phyloP scores from a whole-genome alignment of 2,329 filamentous ascomycete species.

The Balansia obtecta region DNA sequence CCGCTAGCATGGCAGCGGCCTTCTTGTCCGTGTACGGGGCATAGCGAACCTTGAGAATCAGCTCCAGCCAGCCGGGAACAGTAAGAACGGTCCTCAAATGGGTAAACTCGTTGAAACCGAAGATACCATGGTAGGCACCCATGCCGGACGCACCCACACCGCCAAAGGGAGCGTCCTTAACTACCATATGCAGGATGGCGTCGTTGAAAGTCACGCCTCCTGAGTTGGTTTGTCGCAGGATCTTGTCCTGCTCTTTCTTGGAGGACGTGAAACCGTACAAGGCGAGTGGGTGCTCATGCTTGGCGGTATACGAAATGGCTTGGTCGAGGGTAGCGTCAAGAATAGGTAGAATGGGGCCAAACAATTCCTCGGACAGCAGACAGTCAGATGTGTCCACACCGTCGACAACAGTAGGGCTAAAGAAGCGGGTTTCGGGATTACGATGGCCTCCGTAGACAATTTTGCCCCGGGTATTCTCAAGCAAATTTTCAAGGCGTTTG shows the following conservation, averaged over 20 bases:
- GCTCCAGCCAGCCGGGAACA: slow-evolving; percentile 9
- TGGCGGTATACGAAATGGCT: slow-evolving; percentile 17
- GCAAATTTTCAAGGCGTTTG: slow-evolving; percentile 24
- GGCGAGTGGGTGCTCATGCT: slow-evolving; percentile 23
- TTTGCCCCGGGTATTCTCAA: slow-evolving; percentile 23
- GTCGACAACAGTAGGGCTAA: slow-evolving; percentile 26
- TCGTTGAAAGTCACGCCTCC: slow-evolving; percentile 35
- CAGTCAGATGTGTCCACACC: slow-evolving; percentile 23
- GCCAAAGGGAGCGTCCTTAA: slow-evolving; percentile 30
- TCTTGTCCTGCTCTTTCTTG: slow-evolving; percentile 20
- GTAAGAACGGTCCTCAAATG: slow-evolving; percentile 14
- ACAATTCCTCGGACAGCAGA: slow-evolving; percentile 31
- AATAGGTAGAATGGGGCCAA: slow-evolving; percentile 30
- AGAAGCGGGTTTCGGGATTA: slow-evolving; percentile 16
- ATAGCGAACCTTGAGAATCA: slow-evolving; percentile 10
- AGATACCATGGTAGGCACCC: slow-evolving; percentile 30
- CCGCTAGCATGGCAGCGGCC: slow-evolving; percentile 6
- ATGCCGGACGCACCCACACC: slow-evolving; percentile 31
- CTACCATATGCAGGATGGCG: slow-evolving; percentile 23
- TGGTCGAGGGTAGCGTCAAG: slow-evolving; percentile 19
- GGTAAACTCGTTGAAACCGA: slow-evolving; percentile 24
- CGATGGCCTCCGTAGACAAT: slow-evolving; percentile 23
- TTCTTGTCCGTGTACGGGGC: slow-evolving; percentile 11
- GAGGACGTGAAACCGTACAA: slow-evolving; percentile 28
- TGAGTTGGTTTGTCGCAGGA: slow-evolving; percentile 19